Evolutionary conservation across 2,329 filamentous ascomycete species (phyloP).

Genomic region (Trichoderma harzianum): DNA sequence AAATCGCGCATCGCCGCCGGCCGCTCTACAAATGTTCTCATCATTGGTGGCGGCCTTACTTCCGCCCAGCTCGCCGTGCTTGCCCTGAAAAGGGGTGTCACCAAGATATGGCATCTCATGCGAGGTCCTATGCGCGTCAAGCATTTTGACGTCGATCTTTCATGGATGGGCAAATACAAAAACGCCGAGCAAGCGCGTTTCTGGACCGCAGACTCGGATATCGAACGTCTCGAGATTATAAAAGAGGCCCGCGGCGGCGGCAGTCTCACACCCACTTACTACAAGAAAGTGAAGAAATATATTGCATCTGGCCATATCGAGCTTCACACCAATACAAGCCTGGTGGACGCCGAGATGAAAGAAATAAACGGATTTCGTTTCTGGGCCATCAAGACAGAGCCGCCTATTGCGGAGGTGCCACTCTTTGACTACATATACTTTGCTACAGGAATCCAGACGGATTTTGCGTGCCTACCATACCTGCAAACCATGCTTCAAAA

Average conservation of each 20-base stretch:
- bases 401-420: conserved; percentile 51
- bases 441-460: conserved; percentile 67
- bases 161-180: conserved; percentile 80
- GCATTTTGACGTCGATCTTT: conserved; percentile 72
- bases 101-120: conserved; percentile 68
- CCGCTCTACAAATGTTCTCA: conserved; percentile 58
- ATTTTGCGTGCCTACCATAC: conserved; percentile 59
- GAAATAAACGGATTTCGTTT: conserved; percentile 30
- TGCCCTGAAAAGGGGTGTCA: conserved; percentile 60
- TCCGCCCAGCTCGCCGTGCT: conserved; percentile 71
- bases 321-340: conserved; percentile 55
- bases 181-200: conserved; percentile 75
- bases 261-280: conserved; percentile 68
- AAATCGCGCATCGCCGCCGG: conserved; percentile 47
- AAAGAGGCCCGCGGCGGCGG: conserved; percentile 67
- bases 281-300: conserved; percentile 64
- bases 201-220: conserved; percentile 70
- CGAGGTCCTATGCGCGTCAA: conserved; percentile 60
- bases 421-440: conserved; percentile 68
- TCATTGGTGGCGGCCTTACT: conserved; percentile 73
- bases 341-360: conserved; percentile 52
- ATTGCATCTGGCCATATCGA: conserved; percentile 48
- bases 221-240: conserved; percentile 65
- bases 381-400: conserved; percentile 49
- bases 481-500: conserved; percentile 56